Conservation (phyloP, 768 basidiomycete genomes). For the Dacryopinax spathularia region DNA sequence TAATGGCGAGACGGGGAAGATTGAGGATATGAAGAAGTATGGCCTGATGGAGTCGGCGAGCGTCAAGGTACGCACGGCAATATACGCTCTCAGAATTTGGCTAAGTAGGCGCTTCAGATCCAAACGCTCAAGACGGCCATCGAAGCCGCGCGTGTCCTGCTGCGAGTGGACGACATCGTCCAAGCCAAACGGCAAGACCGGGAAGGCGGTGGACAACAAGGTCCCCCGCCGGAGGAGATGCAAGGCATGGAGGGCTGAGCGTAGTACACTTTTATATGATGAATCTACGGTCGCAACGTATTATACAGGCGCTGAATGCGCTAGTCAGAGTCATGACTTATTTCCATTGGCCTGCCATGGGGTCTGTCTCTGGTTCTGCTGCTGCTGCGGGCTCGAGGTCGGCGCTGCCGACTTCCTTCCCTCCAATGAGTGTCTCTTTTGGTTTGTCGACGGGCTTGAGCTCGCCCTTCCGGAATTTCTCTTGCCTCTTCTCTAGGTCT, state of each 20-base stretch:
- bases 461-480: slow-evolving; percentile 25
- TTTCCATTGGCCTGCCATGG: background rate
- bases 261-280: background rate
- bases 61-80: slow-evolving; percentile 68
- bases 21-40: slow-evolving; percentile 89
- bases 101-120: slow-evolving; percentile 42
- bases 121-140: slow-evolving; percentile 96
- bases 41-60: slow-evolving; percentile 91
- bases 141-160: slow-evolving; percentile 83
- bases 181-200: slow-evolving; percentile 69
- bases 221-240: slow-evolving; percentile 47
- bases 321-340: no score
- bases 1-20: slow-evolving; percentile 89
- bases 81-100: no score
- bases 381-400: background rate
- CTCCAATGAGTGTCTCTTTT: background rate
- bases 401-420: background rate
- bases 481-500: slow-evolving; percentile 33
- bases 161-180: slow-evolving; percentile 89
- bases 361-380: background rate
- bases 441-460: slow-evolving; percentile 19
- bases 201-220: slow-evolving; percentile 27
- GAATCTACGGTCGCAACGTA: background rate
- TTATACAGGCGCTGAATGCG: no score
- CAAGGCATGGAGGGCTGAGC: slow-evolving; percentile 14